phyloP scores from a whole-genome alignment of 192 early-diverging fungal genomes.

The Coemansia reversa region DNA sequence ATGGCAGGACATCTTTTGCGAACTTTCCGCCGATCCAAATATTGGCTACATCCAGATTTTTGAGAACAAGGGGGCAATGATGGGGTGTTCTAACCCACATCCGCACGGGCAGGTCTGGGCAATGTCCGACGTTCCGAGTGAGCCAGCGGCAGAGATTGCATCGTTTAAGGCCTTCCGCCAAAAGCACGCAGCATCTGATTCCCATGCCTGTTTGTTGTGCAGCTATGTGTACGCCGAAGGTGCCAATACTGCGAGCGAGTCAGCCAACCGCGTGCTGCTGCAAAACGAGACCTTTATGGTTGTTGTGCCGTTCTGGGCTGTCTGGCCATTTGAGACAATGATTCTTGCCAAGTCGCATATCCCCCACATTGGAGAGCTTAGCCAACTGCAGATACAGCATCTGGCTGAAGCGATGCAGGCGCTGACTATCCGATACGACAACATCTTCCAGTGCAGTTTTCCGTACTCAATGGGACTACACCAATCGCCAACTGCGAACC shows the following conservation, averaged over 20 bases:
- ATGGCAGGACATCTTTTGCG: constrained; percentile 70
- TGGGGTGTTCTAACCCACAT: constrained; percentile 98
- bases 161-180: constrained; percentile 63
- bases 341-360: constrained; percentile 71
- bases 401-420: constrained; percentile 74
- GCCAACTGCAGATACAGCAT: constrained; percentile 56
- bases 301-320: constrained; percentile 93
- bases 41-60: constrained; percentile 91
- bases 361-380: constrained; percentile 56
- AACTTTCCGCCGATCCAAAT: constrained; percentile 52
- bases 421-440: constrained; percentile 88
- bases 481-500: constrained; percentile 69
- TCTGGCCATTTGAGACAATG: constrained; percentile 96
- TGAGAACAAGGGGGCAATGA: constrained; percentile 95
- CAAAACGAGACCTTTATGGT: constrained; percentile 80
- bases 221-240: constrained; percentile 63
- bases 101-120: constrained; percentile 96
- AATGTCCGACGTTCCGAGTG: constrained; percentile 78
- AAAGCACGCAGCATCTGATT: constrained; percentile 29
- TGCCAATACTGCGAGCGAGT: constrained; percentile 26
- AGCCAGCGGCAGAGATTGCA: constrained; percentile 70
- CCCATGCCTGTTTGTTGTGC: constrained; percentile 70
- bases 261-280: constrained; percentile 65
- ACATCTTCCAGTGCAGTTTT: constrained; percentile 86
- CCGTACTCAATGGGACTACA: constrained; percentile 98